A percentile compares a stretch with the other conserved stretches of the same genome.
These are phyloP conservation scores for Tetrapisispora namnaoensis DNA, from an alignment of 805 yeast genomes.

Conservation along the genomic window DNA sequence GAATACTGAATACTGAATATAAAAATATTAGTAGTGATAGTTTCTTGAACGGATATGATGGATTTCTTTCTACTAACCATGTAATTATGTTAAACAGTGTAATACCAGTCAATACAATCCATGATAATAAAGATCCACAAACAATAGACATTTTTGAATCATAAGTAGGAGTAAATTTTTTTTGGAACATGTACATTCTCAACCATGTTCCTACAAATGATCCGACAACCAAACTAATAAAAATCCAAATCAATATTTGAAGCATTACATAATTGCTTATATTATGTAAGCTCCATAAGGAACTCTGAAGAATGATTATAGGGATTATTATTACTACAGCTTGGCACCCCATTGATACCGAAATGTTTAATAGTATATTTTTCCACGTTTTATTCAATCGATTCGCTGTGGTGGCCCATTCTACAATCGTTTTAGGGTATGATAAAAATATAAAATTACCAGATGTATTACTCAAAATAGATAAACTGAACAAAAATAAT, in stretches of 20 bases:
- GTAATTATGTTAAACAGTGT: conserved; percentile 55
- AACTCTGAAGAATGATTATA: conserved; percentile 47
- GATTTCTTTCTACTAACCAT: conserved; percentile 67
- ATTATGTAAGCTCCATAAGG: conserved; percentile 52
- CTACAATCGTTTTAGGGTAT: background rate
- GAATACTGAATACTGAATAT: conserved; percentile 60
- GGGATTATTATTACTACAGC: conserved; percentile 55
- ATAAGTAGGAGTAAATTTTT: background rate
- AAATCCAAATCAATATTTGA: conserved; percentile 48
- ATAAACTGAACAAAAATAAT: background rate
- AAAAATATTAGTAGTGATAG: conserved; percentile 48
- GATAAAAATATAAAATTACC: background rate
- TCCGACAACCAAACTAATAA: conserved; percentile 63
- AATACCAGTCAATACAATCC: conserved; percentile 38
- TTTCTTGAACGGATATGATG: conserved; percentile 72
- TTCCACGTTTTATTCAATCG: background rate
- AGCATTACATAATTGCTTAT: conserved; percentile 60
- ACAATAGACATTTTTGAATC: conserved; percentile 29
- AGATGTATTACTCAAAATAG: background rate
- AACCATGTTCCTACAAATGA: conserved; percentile 63
- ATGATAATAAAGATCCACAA: conserved; percentile 43
- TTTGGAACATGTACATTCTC: conserved; percentile 3
- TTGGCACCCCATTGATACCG: conserved; percentile 70
- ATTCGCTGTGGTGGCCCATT: background rate
- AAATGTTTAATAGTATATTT: conserved; percentile 15